Base-by-base conservation (phyloP, 306 rosid species). In the Senna siamea region DNA sequence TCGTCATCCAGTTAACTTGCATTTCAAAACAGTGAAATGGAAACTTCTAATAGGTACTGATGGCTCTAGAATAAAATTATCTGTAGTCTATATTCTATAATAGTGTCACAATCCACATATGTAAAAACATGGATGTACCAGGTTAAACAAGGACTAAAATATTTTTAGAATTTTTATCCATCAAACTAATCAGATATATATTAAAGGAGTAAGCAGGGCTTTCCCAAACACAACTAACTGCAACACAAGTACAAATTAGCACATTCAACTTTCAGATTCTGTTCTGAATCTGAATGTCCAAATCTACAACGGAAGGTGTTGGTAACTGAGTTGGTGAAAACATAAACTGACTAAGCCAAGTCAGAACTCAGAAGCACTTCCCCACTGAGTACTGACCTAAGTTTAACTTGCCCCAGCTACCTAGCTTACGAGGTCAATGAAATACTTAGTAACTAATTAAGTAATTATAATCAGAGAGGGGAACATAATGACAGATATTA, bases 101-200 rank as follows among this genome's bases (percentile, higher is more conserved):
- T 9, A 61, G 14, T 44, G 22, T 44, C 55, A n/a, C n/a, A n/a
- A n/a, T n/a, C 71, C 17, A 13, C 15, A 5, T 23, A 44, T 43
- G 38, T 35, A 23, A 5, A 22, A 6, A 19, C 8, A 37, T 2
- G 40, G 40, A 37, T 37, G 6, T 37, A 37, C 6, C 40, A 37
- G 40, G 5, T 44, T 13, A 65, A 66, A 60, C 6, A 80, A 69
- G 48, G 34, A 51, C 14, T 22, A 12, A 43, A 20, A 44, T 26
- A 26, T 22, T 41, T 64, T 46, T 1, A 3, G 12, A 47, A 14
- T 47, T 47, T 43, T 14, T 26, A 26, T 26, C 30, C 30, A 5
- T 15, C 19, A 4, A 14, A 15, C n/a, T 19, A 43, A 14, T 1
- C 22, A 20, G 18, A 43, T 11, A 64, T 17, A 17, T 5, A 30